phyloP scores from a whole-genome alignment of 176 grass and related monocot species.

The Phragmites australis region DNA sequence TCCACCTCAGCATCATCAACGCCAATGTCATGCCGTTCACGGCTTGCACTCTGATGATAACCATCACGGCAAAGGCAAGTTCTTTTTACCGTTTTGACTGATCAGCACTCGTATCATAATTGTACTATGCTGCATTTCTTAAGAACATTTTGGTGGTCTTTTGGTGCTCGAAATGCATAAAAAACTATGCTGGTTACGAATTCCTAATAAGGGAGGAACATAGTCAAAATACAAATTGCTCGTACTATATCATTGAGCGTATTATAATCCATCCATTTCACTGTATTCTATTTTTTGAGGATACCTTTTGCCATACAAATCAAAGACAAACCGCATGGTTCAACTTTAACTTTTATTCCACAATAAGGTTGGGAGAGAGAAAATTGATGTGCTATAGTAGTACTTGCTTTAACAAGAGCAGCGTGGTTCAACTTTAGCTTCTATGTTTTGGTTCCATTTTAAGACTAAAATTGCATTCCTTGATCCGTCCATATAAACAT shows the following conservation, averaged over 20 bases:
- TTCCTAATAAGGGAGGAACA: neutral
- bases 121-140: slow-evolving; percentile 3
- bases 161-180: neutral
- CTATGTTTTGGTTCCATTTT: neutral
- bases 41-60: slow-evolving; percentile 50
- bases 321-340: neutral
- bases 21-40: slow-evolving; percentile 61
- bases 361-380: neutral
- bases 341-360: neutral
- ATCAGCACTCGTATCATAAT: neutral
- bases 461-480: neutral
- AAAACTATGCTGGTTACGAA: neutral
- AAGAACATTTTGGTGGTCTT: neutral
- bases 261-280: neutral
- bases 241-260: neutral
- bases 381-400: neutral
- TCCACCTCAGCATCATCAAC: slow-evolving; percentile 51
- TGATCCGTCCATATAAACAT: neutral
- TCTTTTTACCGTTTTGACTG: neutral
- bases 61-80: slow-evolving; percentile 65
- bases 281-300: neutral
- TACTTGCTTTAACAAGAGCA: neutral
- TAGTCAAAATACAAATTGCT: neutral
- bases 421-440: neutral
- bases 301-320: neutral